Evolutionary conservation across 495 filamentous ascomycete species (phyloP).

Genomic region (Xylaria scruposa): DNA sequence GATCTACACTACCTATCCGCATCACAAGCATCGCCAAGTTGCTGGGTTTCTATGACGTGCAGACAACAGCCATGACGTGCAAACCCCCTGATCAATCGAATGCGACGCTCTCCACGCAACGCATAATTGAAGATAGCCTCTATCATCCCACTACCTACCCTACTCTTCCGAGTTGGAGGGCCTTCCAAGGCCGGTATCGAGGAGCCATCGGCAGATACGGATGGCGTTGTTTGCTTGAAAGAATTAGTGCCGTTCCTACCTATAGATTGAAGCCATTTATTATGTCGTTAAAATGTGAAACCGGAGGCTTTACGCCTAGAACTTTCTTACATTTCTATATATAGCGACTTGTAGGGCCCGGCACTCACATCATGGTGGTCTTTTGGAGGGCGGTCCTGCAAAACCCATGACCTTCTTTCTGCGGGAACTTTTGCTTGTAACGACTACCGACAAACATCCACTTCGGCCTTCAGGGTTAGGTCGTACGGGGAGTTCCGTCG

Average conservation of each 20-base stretch:
- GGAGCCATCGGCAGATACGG: background rate
- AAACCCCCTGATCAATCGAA: constrained; percentile 6
- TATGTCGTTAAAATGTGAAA: constrained; percentile 17
- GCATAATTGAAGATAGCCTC: background rate
- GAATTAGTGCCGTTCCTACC: background rate
- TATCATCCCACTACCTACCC: background rate
- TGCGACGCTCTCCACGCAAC: background rate
- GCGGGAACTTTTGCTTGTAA: background rate
- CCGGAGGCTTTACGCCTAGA: constrained; percentile 15
- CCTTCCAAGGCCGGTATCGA: background rate
- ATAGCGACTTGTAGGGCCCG: constrained; percentile 9
- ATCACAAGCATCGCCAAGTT: background rate
- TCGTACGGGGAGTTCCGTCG: background rate
- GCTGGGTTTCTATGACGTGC: constrained; percentile 12
- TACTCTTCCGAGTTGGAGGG: background rate
- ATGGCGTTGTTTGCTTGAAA: background rate
- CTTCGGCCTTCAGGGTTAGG: background rate
- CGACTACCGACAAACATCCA: background rate
- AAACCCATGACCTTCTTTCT: background rate
- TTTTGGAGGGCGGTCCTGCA: background rate
- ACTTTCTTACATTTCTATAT: constrained; percentile 22
- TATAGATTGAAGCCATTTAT: constrained; percentile 17
- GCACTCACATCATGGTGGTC: background rate
- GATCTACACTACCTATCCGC: constrained; percentile 18
- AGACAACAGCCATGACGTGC: constrained; percentile 6